phyloP scores from a whole-genome alignment of 495 filamentous ascomycete species.

The Talaromyces thailandensis region DNA sequence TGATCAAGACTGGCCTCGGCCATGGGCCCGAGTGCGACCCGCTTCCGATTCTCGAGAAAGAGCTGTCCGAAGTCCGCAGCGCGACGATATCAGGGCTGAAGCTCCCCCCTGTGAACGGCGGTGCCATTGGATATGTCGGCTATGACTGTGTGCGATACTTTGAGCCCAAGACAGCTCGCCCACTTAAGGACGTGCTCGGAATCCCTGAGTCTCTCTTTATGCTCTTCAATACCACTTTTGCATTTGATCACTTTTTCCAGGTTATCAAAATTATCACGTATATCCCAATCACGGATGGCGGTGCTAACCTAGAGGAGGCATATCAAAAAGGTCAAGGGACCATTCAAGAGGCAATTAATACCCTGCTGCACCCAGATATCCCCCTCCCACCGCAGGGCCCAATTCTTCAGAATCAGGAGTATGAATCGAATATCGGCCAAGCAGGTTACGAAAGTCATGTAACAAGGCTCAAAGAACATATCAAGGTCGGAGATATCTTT shows the following conservation, averaged over 20 bases:
- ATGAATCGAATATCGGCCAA: constrained; percentile 85
- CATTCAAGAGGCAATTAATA: constrained; percentile 57
- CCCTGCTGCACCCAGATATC: constrained; percentile 60
- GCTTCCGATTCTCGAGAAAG: constrained; percentile 66
- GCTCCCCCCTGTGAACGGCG: constrained; percentile 78
- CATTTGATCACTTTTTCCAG: constrained; percentile 91
- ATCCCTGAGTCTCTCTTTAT: constrained; percentile 95
- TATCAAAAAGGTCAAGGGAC: constrained; percentile 58
- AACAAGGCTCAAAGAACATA: constrained; percentile 72
- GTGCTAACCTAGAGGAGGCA: constrained; percentile 41
- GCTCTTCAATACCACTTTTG: constrained; percentile 91
- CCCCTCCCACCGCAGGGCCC: constrained; percentile 69
- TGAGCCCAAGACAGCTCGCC: constrained; percentile 81
- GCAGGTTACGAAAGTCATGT: constrained; percentile 85
- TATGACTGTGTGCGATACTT: constrained; percentile 98
- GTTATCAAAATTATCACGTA: constrained; percentile 89
- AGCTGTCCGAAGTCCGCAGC: constrained; percentile 68
- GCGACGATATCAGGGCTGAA: constrained; percentile 69
- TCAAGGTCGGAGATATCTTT: constrained; percentile 86
- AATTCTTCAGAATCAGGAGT: constrained; percentile 62
- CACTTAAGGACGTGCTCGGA: constrained; percentile 76
- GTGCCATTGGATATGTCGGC: constrained; percentile 91
- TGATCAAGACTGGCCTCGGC: constrained; percentile 78
- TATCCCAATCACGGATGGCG: constrained; percentile 43
- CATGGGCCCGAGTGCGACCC: constrained; percentile 80